phyloP scores from a whole-genome alignment of 1,139 yeast species.

The Hanseniaspora uvarum region DNA sequence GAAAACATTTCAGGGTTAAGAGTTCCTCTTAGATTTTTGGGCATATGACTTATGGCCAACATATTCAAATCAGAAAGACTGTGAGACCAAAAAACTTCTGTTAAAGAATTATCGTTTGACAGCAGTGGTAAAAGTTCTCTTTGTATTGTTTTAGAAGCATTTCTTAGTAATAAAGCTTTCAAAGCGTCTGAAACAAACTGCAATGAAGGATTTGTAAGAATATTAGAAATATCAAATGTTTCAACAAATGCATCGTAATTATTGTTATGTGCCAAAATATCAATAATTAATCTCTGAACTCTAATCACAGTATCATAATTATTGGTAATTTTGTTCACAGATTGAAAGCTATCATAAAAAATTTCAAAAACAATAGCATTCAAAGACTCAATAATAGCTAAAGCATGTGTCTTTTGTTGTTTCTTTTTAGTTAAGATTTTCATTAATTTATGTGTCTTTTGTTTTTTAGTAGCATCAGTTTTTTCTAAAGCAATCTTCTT shows the following conservation, averaged over 20 bases:
- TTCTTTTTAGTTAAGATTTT: neutral
- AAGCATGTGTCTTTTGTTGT: neutral
- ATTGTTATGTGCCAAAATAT: neutral
- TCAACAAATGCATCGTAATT: neutral
- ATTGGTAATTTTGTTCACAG: neutral
- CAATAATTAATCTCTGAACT: neutral
- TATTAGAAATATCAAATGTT: neutral
- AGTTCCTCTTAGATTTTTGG: neutral
- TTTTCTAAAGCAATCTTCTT: neutral
- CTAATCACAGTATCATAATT: neutral
- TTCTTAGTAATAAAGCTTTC: constrained; percentile 47
- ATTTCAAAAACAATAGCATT: neutral
- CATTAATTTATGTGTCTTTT: neutral
- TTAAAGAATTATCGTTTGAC: neutral
- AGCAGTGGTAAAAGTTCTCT: neutral
- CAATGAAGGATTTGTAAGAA: neutral
- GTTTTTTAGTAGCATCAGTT: neutral
- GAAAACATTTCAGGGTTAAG: neutral
- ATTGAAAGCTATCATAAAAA: constrained; percentile 11
- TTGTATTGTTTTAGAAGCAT: neutral
- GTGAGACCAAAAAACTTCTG: constrained; percentile 6
- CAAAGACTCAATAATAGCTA: neutral
- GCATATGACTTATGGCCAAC: constrained; percentile 16
- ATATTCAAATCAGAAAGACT: neutral
- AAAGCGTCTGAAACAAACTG: constrained; percentile 24